Evolutionary conservation across 345 rosid genomes (phyloP), one percentile per base, ranked within the genome.

Genomic region (Eucalyptus marginata): DNA sequence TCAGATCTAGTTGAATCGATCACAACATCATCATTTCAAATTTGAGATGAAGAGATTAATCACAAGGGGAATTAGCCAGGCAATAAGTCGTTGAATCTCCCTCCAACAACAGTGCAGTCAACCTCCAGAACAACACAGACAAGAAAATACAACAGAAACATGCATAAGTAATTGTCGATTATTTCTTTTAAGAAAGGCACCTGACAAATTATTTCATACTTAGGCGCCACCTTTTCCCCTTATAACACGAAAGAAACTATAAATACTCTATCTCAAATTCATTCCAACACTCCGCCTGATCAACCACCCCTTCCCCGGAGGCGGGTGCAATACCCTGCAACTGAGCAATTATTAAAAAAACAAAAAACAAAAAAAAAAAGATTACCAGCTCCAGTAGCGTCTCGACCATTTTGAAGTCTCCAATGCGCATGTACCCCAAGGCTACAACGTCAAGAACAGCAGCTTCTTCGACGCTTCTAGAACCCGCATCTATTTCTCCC

Each of bases 391-490:
- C 89, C 83, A 97, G 93, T 86, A 96, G 49, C 7, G 91, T 90
- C 8, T 85, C 91, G 22, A 96, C 93, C 50, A 91, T 88, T 89
- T 95, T 95, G 87, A 94, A 88, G 90, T 96, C 95, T 90, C 98
- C 99, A 86, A 94, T 80, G 90, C 94, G 94, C 95, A 94, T 91
- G 90, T 94, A 96, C 8, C 99, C 99, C 92, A 97, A 89, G 27
- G 97, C 96, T 90, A 96, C 90, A 87, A 96, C 90, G 89, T 97
- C 98, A 86, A 97, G 97, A 87, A 93, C 89, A 84, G 99, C 97
- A 91, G 95, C 97, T 95, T 96, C 95, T 90, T 96, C 94, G 31
- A 96, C 87, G 89, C 98, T 94, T 92, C 89, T 91, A 52, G 90
- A 86, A 88, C 99, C 99, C 0, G 92, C 93, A 90, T 91, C 89